Conservation (phyloP, 345 rosid species). For the Passiflora organensis region DNA sequence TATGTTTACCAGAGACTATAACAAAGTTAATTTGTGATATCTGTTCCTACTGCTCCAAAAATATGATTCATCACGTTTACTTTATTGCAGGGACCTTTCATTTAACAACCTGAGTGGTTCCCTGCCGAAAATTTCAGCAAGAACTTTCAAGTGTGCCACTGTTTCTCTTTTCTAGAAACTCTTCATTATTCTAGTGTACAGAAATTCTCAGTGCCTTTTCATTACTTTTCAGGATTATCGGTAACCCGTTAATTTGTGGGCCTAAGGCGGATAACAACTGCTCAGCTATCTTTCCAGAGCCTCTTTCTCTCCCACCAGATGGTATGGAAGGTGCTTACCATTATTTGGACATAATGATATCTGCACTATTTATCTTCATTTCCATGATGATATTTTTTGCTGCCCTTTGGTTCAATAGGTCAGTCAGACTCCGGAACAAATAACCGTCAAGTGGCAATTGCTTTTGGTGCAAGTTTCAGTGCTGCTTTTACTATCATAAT, state of each 20-base stretch:
- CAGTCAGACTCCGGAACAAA: conserved; percentile 47
- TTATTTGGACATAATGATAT: background rate
- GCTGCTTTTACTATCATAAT: conserved; percentile 61
- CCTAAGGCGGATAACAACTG: conserved; percentile 61
- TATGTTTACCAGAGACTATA: background rate
- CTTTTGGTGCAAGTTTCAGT: conserved; percentile 80
- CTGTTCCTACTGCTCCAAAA: background rate
- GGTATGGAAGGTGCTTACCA: conserved; percentile 43
- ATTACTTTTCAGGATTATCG: conserved; percentile 51
- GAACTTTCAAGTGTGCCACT: conserved; percentile 82
- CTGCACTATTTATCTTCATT: background rate
- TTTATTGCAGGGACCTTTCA: conserved; percentile 71
- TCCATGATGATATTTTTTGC: conserved; percentile 3
- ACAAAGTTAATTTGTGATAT: background rate
- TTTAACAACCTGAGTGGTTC: conserved; percentile 93
- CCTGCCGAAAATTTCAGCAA: conserved; percentile 81
- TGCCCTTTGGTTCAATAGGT: conserved; percentile 32
- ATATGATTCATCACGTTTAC: conserved; percentile 1
- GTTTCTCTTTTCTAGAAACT: conserved; percentile 3
- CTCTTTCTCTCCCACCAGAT: conserved; percentile 86
- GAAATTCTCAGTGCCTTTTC: too few species aligned
- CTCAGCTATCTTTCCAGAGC: conserved; percentile 84
- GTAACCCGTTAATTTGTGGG: conserved; percentile 81
- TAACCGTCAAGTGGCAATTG: conserved; percentile 65
- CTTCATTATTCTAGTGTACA: background rate